These are phyloP conservation scores for Coniosporium apollinis DNA, from an alignment of 495 filamentous ascomycete genomes.

Conservation along the genomic window DNA sequence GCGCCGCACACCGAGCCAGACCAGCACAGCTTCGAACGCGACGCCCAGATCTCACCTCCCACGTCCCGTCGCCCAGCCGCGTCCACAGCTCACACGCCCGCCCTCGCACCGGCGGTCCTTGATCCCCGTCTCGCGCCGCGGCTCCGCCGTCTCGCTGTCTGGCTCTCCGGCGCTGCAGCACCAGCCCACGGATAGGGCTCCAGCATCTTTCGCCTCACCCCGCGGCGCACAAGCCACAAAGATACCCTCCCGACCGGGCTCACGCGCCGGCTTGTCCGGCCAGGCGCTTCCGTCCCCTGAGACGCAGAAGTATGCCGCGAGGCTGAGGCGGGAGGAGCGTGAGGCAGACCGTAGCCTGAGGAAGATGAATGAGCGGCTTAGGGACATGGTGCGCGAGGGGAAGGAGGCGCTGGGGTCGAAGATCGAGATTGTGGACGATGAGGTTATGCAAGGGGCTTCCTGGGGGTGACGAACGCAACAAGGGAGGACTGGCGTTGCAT, in stretches of 20 bases:
- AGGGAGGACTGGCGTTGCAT: too few species aligned
- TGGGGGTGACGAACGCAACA: too few species aligned
- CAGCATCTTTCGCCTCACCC: constrained; percentile 6
- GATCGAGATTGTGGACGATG: constrained; percentile 40
- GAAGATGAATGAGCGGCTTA: constrained; percentile 58
- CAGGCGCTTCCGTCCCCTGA: constrained; percentile 28
- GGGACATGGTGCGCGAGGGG: constrained; percentile 75
- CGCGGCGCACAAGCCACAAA: constrained; percentile 3
- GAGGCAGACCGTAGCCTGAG: constrained; percentile 65
- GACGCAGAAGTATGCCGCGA: constrained; percentile 48
- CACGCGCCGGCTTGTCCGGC: neutral
- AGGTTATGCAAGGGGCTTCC: too few species aligned
- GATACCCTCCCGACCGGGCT: neutral
- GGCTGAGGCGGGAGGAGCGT: constrained; percentile 49
- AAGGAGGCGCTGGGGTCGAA: constrained; percentile 72
- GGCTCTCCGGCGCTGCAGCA: constrained; percentile 25
- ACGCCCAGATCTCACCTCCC: constrained; percentile 1
- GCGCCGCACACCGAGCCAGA: constrained; percentile 9
- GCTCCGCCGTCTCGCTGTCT: constrained; percentile 30
- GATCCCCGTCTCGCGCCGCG: constrained; percentile 17
- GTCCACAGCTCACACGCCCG: neutral
- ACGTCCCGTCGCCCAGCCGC: neutral
- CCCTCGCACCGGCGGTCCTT: constrained; percentile 13
- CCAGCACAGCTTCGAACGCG: too few species aligned
- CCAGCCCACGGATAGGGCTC: too few species aligned